These are phyloP conservation scores for Eremochloa ophiuroides DNA, from an alignment of 176 grass and related monocot genomes.

Conservation along the genomic window DNA sequence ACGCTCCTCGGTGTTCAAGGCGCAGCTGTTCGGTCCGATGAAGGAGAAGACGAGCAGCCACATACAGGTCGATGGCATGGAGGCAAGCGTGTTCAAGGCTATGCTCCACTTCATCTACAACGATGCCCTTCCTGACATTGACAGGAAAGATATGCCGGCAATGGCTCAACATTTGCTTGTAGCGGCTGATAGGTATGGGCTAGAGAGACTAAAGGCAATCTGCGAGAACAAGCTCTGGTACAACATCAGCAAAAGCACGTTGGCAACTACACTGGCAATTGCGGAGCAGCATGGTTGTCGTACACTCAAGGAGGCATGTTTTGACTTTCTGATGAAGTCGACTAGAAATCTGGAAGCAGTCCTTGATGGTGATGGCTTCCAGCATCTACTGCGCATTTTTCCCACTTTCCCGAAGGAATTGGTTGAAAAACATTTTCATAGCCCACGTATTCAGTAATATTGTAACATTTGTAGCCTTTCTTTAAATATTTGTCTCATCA, in stretches of 20 bases:
- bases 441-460: too few species aligned
- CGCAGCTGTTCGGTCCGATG: background rate
- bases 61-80: constrained; percentile 25
- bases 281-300: constrained; percentile 34
- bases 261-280: constrained; percentile 25
- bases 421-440: too few species aligned
- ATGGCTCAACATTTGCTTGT: constrained; percentile 35
- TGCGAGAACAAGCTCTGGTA: constrained; percentile 18
- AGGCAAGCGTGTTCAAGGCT: constrained; percentile 23
- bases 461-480: too few species aligned
- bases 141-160: background rate
- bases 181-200: constrained; percentile 18
- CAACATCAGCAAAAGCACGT: background rate
- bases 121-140: background rate
- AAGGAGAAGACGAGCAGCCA: background rate
- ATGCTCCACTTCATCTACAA: constrained; percentile 41
- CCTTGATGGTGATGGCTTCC: background rate
- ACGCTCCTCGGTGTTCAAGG: constrained; percentile 24
- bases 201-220: constrained; percentile 29
- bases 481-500: too few species aligned
- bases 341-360: background rate
- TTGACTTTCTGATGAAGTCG: background rate
- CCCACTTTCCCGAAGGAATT: background rate
- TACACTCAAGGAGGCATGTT: constrained; percentile 15
- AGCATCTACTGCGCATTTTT: background rate